Conservation (phyloP, 352 stramenopile genomes). For the Pseudoperonospora humuli region DNA sequence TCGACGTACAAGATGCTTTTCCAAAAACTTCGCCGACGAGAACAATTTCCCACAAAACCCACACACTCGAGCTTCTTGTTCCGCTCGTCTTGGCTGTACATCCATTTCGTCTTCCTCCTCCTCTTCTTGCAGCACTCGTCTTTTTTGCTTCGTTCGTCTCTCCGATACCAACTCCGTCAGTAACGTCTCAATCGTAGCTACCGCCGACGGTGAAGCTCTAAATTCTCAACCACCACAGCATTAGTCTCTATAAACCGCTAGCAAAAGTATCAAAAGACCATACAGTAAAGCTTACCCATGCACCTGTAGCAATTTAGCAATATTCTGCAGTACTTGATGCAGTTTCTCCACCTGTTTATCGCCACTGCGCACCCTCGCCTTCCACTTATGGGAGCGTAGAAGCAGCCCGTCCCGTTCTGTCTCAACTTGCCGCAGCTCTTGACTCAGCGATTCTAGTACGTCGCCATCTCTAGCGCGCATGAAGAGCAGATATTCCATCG, state of each 20-base stretch:
- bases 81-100: neutral
- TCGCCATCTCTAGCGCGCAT: constrained; percentile 44
- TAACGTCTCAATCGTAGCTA: constrained; percentile 50
- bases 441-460: constrained; percentile 39
- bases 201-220: constrained; percentile 45
- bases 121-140: neutral
- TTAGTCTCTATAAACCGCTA: neutral
- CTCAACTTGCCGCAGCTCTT: constrained; percentile 39
- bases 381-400: constrained; percentile 43
- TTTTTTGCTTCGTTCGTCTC: constrained; percentile 16
- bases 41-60: constrained; percentile 64
- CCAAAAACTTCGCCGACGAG: constrained; percentile 45
- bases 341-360: constrained; percentile 66
- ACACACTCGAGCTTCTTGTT: constrained; percentile 48
- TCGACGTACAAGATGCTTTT: constrained; percentile 50
- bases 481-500: constrained; percentile 75
- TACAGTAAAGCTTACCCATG: constrained; percentile 31
- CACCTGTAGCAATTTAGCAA: constrained; percentile 63
- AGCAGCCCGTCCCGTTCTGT: constrained; percentile 35
- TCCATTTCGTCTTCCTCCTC: constrained; percentile 3
- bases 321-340: constrained; percentile 67
- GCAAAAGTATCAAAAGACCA: neutral
- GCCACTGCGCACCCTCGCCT: constrained; percentile 30
- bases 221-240: neutral
- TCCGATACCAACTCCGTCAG: constrained; percentile 39